Base-by-base conservation (phyloP, 768 basidiomycete species). In the Amanita subjunquillea region DNA sequence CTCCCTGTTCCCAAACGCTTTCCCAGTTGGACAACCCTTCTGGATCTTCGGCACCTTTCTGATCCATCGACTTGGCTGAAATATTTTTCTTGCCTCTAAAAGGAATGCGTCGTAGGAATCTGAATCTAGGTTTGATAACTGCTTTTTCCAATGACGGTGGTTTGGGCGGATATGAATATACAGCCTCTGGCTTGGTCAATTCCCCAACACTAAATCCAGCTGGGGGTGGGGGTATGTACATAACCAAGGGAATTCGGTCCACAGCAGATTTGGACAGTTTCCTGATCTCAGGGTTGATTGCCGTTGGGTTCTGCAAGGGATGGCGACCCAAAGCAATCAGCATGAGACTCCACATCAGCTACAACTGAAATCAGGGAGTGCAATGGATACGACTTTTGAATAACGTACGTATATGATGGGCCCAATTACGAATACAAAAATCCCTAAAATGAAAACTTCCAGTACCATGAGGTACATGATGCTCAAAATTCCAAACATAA, bases 161-260 rank as follows among this genome's bases (percentile, higher is more conserved):
- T 57, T 75, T 78, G 22, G 86, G 85, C 22, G 87, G 85, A 63
- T 87, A 86, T 0, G 70, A 66, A 54, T 87, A 76, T 12, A 73
- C 61, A n/a, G 72, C 62, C 22, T 73, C 66, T 2, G 79, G 76
- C 22, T 62, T 54, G 64, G 69, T 42, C 55, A 61, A 39, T 55
- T 58, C 23, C 58, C 65, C 51, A 63, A 60, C 71, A 44, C 79
- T 77, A 46, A 46, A 46, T 13, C 51, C 51, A 15, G 22, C 25
- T 0, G 85, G 85, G 3, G 88, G 86, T 0, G 87, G 77, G 4
- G 88, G 88, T 37, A 92, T 91, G 66, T 91, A 92, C 57, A 89
- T 77, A 25, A 91, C 89, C 20, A 91, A 74, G 1, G 90, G 90
- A 37, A 92, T 91, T 46, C 75, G 76, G 51, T 91, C 85, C 22